Conservation (phyloP, 2,329 filamentous ascomycete genomes). For the Cladosporium phlei region DNA sequence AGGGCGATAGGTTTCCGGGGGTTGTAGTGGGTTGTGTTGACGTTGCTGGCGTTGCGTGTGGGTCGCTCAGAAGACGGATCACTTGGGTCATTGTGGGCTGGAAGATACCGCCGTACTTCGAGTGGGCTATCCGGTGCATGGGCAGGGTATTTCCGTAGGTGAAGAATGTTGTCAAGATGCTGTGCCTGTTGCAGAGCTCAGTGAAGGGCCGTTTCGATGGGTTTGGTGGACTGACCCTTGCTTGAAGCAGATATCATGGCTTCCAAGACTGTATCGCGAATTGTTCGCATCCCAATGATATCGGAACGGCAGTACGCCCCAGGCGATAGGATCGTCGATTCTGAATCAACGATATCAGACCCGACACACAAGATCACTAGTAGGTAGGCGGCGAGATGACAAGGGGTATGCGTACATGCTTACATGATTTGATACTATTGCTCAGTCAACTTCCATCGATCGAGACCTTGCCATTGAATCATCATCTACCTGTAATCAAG, state of each 20-base stretch:
- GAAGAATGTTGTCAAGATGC: constrained; percentile 73
- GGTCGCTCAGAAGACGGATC: constrained; percentile 70
- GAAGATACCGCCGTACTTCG: constrained; percentile 74
- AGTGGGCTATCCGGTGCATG: constrained; percentile 76
- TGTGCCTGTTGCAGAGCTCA: no score
- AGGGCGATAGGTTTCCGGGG: constrained; percentile 10
- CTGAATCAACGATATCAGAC: no score
- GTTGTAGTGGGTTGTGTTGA: constrained; percentile 15
- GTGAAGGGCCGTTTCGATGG: no score
- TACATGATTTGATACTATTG: constrained; percentile 72
- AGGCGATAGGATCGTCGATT: constrained; percentile 88
- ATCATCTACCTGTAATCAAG: constrained; percentile 58
- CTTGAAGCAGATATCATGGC: constrained; percentile 92
- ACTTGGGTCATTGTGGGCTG: constrained; percentile 85
- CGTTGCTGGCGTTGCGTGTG: constrained; percentile 17
- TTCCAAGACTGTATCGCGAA: constrained; percentile 82
- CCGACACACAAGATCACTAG: no score
- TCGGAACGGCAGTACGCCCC: constrained; percentile 76
- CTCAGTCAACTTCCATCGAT: constrained; percentile 8
- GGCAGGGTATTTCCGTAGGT: constrained; percentile 83
- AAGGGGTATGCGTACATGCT: constrained; percentile 80
- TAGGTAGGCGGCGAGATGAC: no score
- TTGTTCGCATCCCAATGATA: constrained; percentile 69
- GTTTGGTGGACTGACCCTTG: constrained; percentile 67
- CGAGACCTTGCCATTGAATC: constrained; percentile 29